Base-by-base conservation (phyloP, 2,329 filamentous ascomycete genomes). In the Exophiala alcalophila region DNA sequence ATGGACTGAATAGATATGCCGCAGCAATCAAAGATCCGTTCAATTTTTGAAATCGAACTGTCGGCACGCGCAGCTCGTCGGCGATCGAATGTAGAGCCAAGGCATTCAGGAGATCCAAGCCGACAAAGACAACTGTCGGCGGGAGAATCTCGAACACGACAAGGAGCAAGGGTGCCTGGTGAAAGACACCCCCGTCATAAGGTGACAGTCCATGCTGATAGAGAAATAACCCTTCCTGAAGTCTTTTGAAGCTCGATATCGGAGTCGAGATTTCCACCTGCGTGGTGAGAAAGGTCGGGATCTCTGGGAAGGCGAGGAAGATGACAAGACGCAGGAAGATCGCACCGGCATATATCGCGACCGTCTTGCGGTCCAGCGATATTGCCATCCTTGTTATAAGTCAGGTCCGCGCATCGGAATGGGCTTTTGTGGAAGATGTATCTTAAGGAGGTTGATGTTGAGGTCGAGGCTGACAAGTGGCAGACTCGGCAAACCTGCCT, bases 191-290 rank as follows among this genome's bases (percentile, higher is more conserved):
- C 53, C 92, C 92, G 64, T 98, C 89, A 69, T 97, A 98, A 1
- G 92, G 92, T 47, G 89, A 96, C 44, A 97, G 86, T 70, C 95
- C 94, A 65, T 94, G 87, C 53, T 86, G 90, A 65, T 97, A 97
- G 15, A 98, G 80, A 60, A 95, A 98, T 44, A 98, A 72, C 14
- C 92, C 92, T 69, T 98, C 92, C 74, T 97, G 91, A 41, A 97
- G 88, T 79, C 92, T 80, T 73, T 97, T 97, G 78, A 96, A 98
- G 77, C 91, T 95, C 57, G 88, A 96, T 32, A 97, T 85, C 26
- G 92, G 91, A 15, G 92, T 98, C 30, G 92, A 96, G 59, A 98
- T 84, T 73, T 98, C 92, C 58, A 96, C 92, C 61, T 92, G 84
- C 53, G 84, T 86, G 14, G 88, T 92, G 50, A 98, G 75, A 50